These are phyloP conservation scores for Monosporascus sp. DNA, from an alignment of 2,329 filamentous ascomycete genomes.

Conservation along the genomic window DNA sequence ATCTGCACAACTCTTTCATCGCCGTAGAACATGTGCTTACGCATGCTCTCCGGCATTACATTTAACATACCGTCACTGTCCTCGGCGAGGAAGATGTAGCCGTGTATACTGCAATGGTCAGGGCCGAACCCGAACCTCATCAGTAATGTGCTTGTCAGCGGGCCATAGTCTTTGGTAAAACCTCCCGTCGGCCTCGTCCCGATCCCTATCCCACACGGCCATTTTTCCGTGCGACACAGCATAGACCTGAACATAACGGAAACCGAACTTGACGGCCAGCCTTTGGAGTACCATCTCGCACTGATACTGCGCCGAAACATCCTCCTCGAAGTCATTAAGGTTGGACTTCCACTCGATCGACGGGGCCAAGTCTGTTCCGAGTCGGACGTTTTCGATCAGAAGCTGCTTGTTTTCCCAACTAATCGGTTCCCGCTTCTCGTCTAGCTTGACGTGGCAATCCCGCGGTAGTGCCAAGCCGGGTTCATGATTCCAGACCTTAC, in stretches of 20 bases:
- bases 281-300: background rate
- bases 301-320: background rate
- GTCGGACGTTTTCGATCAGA: background rate
- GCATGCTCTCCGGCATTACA: background rate
- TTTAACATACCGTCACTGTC: background rate
- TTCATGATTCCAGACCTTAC: background rate
- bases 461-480: background rate
- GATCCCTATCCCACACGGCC: background rate
- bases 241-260: background rate
- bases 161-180: background rate
- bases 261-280: background rate
- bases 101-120: background rate
- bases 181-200: background rate
- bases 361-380: background rate
- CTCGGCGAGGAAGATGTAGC: background rate
- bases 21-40: background rate
- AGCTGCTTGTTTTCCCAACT: background rate
- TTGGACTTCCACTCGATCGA: background rate
- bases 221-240: background rate
- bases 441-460: background rate
- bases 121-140: background rate
- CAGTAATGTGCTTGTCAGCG: background rate
- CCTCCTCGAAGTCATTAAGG: background rate
- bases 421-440: background rate
- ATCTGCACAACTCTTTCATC: background rate